Evolutionary conservation across 1,139 yeast genomes (phyloP).

Genomic region (Saccharomyces hybrid): DNA sequence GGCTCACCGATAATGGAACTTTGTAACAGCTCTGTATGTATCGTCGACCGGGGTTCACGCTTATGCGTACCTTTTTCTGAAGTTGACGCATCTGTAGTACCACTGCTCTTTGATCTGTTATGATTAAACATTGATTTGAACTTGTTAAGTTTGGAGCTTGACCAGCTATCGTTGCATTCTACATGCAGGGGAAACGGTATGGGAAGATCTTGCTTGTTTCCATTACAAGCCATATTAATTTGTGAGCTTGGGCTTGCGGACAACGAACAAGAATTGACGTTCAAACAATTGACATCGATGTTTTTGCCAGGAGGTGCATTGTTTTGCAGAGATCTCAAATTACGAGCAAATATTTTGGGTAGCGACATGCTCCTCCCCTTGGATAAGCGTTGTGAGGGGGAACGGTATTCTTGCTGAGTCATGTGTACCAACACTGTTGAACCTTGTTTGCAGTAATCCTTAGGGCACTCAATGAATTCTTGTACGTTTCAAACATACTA

Average conservation of each 20-base stretch:
- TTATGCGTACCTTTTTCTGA: not conserved
- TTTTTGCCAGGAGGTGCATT: not conserved
- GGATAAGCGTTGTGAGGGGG: not conserved
- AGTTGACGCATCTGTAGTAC: not conserved
- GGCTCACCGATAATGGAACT: not conserved
- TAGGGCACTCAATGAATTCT: not conserved
- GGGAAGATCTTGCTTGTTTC: not conserved
- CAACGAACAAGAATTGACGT: not conserved
- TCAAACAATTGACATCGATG: not conserved
- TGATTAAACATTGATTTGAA: not conserved
- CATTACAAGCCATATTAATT: not conserved
- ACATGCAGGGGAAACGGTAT: not conserved
- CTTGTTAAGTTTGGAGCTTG: not conserved
- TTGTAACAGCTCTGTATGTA: not conserved
- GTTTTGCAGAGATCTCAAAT: not conserved
- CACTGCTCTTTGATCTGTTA: not conserved
- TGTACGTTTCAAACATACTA: not conserved
- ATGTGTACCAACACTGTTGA: not conserved
- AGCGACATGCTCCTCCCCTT: conserved; percentile 1
- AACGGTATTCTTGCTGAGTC: not conserved
- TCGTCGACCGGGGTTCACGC: not conserved
- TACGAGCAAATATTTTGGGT: not conserved
- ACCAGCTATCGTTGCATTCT: not conserved
- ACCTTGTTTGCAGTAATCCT: not conserved
- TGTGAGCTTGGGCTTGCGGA: not conserved